Base-by-base conservation (phyloP, 441 rosid species). In the Iberis amara region DNA sequence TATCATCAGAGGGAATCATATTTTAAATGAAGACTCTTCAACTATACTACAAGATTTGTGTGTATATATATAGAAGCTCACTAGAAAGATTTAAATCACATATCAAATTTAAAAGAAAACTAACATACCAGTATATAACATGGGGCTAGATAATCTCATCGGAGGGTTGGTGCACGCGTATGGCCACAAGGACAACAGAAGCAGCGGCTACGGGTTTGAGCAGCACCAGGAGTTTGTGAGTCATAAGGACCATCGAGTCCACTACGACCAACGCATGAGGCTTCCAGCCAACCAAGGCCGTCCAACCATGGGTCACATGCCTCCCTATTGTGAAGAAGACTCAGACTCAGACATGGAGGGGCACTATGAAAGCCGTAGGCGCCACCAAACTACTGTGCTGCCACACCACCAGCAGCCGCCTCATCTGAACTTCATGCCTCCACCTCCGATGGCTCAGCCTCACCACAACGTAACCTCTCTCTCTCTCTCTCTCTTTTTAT, bases 271-370 rank as follows among this genome's bases (percentile, higher is more conserved):
- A 37, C 42, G 2, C 8, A 6, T 57, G 64, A 65, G 24, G 59
- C 64, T 56, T 36, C 68, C 64, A 3, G 54, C 13, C 9, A 57
- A 44, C 33, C 64, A 65, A 24, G 59, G 64, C 14, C 69, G 59
- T 57, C 48, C 64, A 51, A 54, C 59, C 24, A 51, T 65, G 69
- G 0, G 41, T 57, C 64, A 43, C 43, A 64, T 57, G 69, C 6
- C 69, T 30, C 11, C 5, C 15, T 57, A 23, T 18, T 48, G 37
- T 7, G 64, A 58, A 39, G 68, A 57, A 41, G 57, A 63, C 8
- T 32, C 39, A 6, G 52, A 57, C 11, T 64, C 69, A 32, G 64
- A 65, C n/a, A 42, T 28, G 21, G 69, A 54, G 30, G 67, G 57
- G 31, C 31, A 2, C 37, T 57, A 4, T 51, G 27, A 52, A 43